Percentiles rank a stretch among this genome's conserved stretches.
phyloP scores from a whole-genome alignment of 345 rosid genomes.

The Bruguiera gymnorhiza region DNA sequence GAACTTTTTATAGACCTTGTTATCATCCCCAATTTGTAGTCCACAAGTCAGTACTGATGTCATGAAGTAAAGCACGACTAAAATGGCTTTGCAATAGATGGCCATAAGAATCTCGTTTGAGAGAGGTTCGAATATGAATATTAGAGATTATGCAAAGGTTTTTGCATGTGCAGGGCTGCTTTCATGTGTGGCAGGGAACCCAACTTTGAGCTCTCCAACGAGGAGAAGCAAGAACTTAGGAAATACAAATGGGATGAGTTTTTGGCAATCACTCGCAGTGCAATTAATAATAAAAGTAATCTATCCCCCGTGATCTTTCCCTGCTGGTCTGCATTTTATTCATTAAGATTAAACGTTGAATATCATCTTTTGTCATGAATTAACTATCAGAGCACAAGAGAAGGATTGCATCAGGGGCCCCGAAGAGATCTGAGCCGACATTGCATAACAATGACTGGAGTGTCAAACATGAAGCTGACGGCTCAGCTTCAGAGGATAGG shows the following conservation, averaged over 20 bases:
- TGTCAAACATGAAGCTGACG: slow-evolving; percentile 33
- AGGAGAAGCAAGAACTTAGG: slow-evolving; percentile 71
- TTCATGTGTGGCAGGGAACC: slow-evolving; percentile 99
- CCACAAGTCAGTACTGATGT: no score
- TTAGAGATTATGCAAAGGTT: background rate
- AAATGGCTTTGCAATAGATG: no score
- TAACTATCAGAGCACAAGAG: slow-evolving; percentile 62
- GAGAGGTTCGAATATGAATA: background rate
- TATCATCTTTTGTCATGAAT: background rate
- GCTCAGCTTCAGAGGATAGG: slow-evolving; percentile 51
- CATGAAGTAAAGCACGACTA: no score
- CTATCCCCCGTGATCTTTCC: background rate
- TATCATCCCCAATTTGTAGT: no score
- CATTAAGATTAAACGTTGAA: background rate
- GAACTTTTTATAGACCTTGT: no score
- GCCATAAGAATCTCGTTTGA: background rate
- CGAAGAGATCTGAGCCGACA: slow-evolving; percentile 36
- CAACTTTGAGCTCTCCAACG: slow-evolving; percentile 75
- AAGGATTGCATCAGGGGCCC: slow-evolving; percentile 38
- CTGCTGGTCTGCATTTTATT: background rate
- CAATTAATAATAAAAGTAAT: slow-evolving; percentile 85
- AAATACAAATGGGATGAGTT: slow-evolving; percentile 85
- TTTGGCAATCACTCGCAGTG: slow-evolving; percentile 73
- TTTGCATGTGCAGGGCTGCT: slow-evolving; percentile 64
- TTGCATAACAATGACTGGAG: slow-evolving; percentile 41